Evolutionary conservation across 2,329 filamentous ascomycete genomes (phyloP).

Genomic region (Aspergillus neoniger): DNA sequence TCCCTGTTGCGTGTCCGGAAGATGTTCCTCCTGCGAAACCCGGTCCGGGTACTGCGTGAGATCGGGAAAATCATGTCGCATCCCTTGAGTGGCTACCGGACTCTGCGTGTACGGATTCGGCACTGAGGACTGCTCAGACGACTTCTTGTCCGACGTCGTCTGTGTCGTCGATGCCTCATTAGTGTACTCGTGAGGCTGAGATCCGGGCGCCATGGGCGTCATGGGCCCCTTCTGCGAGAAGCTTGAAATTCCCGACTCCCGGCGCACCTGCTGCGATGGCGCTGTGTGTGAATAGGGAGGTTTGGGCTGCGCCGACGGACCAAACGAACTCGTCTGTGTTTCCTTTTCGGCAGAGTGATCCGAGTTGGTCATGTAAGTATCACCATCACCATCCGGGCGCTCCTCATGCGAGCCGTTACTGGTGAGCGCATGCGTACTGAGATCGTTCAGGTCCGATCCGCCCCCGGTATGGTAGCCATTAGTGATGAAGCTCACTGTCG

Average conservation of each 20-base stretch:
- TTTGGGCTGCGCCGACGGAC: slow-evolving; percentile 53
- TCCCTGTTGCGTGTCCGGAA: slow-evolving; percentile 65
- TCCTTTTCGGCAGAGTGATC: slow-evolving; percentile 44
- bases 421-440: slow-evolving; percentile 41
- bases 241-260: slow-evolving; percentile 49
- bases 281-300: slow-evolving; percentile 50
- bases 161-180: slow-evolving; percentile 92
- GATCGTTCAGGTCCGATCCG: slow-evolving; percentile 43
- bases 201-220: slow-evolving; percentile 60
- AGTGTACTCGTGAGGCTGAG: slow-evolving; percentile 62
- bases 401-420: slow-evolving; percentile 58
- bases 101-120: slow-evolving; percentile 70
- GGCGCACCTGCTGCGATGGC: slow-evolving; percentile 48
- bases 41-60: slow-evolving; percentile 53
- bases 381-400: slow-evolving; percentile 52
- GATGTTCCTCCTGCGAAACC: slow-evolving; percentile 58
- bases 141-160: slow-evolving; percentile 78
- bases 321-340: slow-evolving; percentile 52
- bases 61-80: slow-evolving; percentile 54
- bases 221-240: slow-evolving; percentile 55
- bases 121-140: slow-evolving; percentile 71
- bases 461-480: slow-evolving; percentile 57
- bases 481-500: slow-evolving; percentile 48
- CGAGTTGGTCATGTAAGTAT: slow-evolving; percentile 63
- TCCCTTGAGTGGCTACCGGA: slow-evolving; percentile 45